Conservation (phyloP, 495 filamentous ascomycete genomes). For the Sporormia fimetaria region DNA sequence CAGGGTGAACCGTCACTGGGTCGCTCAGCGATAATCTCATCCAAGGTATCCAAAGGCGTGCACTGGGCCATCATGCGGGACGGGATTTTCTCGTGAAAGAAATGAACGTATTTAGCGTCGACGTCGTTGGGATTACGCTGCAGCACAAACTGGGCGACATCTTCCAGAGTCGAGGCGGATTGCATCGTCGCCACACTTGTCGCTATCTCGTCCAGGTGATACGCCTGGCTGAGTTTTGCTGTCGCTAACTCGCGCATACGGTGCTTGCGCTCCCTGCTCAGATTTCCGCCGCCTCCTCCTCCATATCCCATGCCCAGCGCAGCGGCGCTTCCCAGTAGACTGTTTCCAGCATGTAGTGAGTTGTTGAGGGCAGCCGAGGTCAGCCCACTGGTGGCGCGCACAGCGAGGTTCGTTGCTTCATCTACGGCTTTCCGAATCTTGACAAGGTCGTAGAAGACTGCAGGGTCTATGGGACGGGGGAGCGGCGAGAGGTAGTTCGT, state of each 20-base stretch:
- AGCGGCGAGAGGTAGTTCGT: conserved; percentile 64
- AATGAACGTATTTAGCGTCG: conserved; percentile 73
- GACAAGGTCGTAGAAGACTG: conserved; percentile 69
- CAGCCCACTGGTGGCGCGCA: conserved; percentile 61
- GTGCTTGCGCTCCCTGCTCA: conserved; percentile 62
- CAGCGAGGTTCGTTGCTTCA: conserved; percentile 62
- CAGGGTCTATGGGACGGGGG: conserved; percentile 66
- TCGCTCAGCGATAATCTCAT: conserved; percentile 52
- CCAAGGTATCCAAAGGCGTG: conserved; percentile 51
- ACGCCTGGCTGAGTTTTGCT: conserved; percentile 62
- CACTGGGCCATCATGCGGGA: conserved; percentile 62
- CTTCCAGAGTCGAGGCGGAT: conserved; percentile 62
- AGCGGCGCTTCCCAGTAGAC: conserved; percentile 41
- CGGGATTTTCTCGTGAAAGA: conserved; percentile 82
- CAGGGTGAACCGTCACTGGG: conserved; percentile 53
- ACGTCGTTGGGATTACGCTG: conserved; percentile 49
- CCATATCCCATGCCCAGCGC: conserved; percentile 52
- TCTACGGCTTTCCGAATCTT: conserved; percentile 69
- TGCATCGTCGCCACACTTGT: conserved; percentile 77
- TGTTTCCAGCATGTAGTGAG: conserved; percentile 45
- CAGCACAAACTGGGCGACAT: conserved; percentile 62
- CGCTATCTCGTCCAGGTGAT: conserved; percentile 68
- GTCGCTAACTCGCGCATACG: conserved; percentile 66
- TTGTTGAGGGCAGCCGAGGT: conserved; percentile 43
- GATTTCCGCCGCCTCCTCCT: conserved; percentile 45